Base-by-base conservation (phyloP, 2,329 filamentous ascomycete genomes). In the Zasmidium citrigriseum region DNA sequence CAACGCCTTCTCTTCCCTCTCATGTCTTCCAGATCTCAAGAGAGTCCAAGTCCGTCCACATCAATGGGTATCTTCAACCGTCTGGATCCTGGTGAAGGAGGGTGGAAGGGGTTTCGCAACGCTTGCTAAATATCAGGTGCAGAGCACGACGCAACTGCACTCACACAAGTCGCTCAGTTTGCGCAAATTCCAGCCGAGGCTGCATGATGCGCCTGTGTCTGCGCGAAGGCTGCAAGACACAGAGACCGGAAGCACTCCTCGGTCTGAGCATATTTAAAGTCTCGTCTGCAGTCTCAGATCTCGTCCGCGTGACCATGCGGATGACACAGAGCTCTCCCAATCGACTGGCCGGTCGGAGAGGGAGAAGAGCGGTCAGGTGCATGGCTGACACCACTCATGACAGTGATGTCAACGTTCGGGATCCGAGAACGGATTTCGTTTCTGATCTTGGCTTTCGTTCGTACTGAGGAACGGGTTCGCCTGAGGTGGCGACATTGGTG, bases 281-380 rank as follows among this genome's bases (percentile, higher is more conserved):
- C 66, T 68, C 66, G 60, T 59, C 64, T 63, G 63, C 65, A 70
- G 66, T 68, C 63, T 59, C 64, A 60, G 59, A 57, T 50, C 58
- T 54, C 54, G 29, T 47, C 49, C 65, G 67, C 50, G 54, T 65
- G 58, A 68, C 66, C 69, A 61, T 60, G 59, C 66, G 63, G 65
- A 63, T 72, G 72, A 77, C 76, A 75, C 76, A 77, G 74, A 75
- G 63, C 61, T 46, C 67, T 64, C 64, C 73, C 73, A 69, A 71
- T 65, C 67, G 68, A 62, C 68, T 46, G 55, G 48, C 55, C 50
- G 58, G 62, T 66, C 63, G 64, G 59, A 57, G 70, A 69, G 66
- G 74, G 68, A 75, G 79, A 78, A 52, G 55, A 48, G 50, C 55
- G 78, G 78, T 80, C 78, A 79, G 68, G 62, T 65, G 68, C 60